phyloP scores from a whole-genome alignment of 768 basidiomycete genomes.

The Roridomyces roridus region DNA sequence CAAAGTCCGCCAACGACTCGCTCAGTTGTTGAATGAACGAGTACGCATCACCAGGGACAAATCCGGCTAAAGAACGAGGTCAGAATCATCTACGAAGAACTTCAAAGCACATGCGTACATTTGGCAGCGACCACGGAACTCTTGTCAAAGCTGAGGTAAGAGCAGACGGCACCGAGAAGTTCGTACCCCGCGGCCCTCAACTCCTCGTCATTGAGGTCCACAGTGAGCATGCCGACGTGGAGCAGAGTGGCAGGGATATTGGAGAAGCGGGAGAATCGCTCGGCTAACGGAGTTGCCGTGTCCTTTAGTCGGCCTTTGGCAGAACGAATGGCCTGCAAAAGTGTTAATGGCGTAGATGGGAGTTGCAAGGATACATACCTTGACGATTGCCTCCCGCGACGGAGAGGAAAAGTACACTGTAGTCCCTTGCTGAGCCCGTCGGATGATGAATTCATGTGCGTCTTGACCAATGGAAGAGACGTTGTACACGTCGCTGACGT shows the following conservation, averaged over 20 bases:
- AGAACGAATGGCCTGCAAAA: constrained; percentile 66
- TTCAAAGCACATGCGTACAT: constrained; percentile 47
- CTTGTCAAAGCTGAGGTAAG: constrained; percentile 79
- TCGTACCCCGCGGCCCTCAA: constrained; percentile 83
- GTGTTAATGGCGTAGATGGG: background rate
- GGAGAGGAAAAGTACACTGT: constrained; percentile 81
- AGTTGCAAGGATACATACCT: constrained; percentile 49
- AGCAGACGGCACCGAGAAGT: constrained; percentile 77
- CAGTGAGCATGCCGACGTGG: constrained; percentile 85
- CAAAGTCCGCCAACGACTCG: constrained; percentile 71
- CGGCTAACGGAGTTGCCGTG: constrained; percentile 54
- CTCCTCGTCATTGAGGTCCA: constrained; percentile 75
- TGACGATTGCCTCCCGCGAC: constrained; percentile 73
- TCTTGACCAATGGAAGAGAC: constrained; percentile 75
- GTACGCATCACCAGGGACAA: constrained; percentile 69
- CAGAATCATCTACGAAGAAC: background rate
- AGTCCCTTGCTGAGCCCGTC: constrained; percentile 70
- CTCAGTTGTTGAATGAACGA: constrained; percentile 71
- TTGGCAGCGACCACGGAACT: constrained; percentile 72
- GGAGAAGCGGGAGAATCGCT: constrained; percentile 77
- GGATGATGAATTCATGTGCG: constrained; percentile 78
- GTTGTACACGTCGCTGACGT: constrained; percentile 88
- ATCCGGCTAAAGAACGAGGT: constrained; percentile 45
- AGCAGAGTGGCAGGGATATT: constrained; percentile 87
- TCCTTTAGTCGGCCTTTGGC: constrained; percentile 76